Percentiles rank a stretch among this genome's conserved stretches.
These are phyloP conservation scores for Solanum arcanum DNA, from an alignment of 257 asterid species.

Conservation along the genomic window DNA sequence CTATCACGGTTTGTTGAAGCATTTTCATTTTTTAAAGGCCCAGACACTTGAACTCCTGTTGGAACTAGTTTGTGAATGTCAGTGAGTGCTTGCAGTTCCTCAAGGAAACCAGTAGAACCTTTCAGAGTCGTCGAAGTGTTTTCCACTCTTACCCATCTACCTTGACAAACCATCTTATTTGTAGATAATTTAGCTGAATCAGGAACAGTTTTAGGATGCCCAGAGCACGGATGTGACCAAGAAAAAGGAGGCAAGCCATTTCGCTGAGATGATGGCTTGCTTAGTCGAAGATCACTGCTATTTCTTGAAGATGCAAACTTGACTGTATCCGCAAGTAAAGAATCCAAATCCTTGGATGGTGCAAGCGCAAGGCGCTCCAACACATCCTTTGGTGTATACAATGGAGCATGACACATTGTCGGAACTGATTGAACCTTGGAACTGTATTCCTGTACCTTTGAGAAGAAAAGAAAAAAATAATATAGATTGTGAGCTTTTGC, in stretches of 20 bases:
- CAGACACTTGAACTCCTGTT: conserved; percentile 8
- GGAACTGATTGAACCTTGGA: conserved; percentile 22
- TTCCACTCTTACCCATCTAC: conserved; percentile 73
- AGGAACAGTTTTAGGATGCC: conserved; percentile 48
- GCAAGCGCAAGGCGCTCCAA: conserved; percentile 72
- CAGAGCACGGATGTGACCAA: conserved; percentile 74
- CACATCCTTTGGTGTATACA: conserved; percentile 42
- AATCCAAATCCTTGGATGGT: conserved; percentile 68
- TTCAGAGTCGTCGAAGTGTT: conserved; percentile 24
- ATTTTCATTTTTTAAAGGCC: conserved; percentile 18
- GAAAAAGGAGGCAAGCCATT: conserved; percentile 86
- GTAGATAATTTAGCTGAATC: conserved; percentile 61
- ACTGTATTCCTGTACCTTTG: conserved; percentile 31
- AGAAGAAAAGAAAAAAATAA: neutral
- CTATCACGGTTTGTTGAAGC: conserved; percentile 5
- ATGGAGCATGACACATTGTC: conserved; percentile 16
- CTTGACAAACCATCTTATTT: conserved; percentile 55
- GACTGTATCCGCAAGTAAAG: conserved; percentile 59
- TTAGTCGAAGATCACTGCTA: conserved; percentile 46
- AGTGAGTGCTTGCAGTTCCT: conserved; percentile 49
- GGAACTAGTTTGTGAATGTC: conserved; percentile 72
- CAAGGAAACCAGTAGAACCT: conserved; percentile 34
- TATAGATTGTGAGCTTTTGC: neutral
- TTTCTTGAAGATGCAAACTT: conserved; percentile 45
- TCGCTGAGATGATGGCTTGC: conserved; percentile 42